Conservation (phyloP, 1,284 basidiomycete species). For the Marasmius sp. region DNA sequence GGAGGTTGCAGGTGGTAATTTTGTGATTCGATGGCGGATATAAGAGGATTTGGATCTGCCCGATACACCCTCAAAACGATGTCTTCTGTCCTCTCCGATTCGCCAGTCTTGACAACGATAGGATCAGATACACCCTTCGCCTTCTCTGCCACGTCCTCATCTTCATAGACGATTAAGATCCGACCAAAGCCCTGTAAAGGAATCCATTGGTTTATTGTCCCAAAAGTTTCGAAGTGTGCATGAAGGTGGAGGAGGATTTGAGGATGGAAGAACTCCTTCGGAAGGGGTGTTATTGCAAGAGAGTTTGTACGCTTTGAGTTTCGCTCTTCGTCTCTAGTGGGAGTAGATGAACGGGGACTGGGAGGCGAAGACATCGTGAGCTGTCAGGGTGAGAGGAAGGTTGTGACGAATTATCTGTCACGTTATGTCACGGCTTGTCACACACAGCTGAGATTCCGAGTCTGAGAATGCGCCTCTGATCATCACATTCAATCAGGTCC, state of each 20-base stretch:
- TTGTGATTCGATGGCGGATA: conserved; percentile 34
- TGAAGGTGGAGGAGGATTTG: conserved; percentile 65
- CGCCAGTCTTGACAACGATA: conserved; percentile 47
- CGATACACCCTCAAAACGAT: conserved; percentile 76
- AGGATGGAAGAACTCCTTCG: conserved; percentile 69
- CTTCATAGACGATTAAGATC: conserved; percentile 77
- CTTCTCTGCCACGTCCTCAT: conserved; percentile 61
- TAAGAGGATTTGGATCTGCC: conserved; percentile 73
- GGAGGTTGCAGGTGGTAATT: conserved; percentile 76
- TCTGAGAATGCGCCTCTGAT: too few relatives aligned
- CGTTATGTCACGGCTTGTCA: too few relatives aligned
- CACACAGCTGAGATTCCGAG: too few relatives aligned
- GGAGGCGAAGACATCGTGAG: too few relatives aligned
- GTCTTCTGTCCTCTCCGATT: conserved; percentile 37
- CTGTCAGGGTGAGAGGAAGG: too few relatives aligned
- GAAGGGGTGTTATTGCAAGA: conserved; percentile 64
- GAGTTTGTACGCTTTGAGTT: conserved; percentile 60
- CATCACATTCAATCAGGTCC: too few relatives aligned
- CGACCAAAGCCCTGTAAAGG: conserved; percentile 78
- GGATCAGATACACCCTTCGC: conserved; percentile 66
- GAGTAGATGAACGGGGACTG: background rate
- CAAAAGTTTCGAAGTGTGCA: conserved; percentile 71
- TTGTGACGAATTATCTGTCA: too few relatives aligned
- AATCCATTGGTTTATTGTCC: conserved; percentile 85
- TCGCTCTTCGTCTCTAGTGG: background rate